Evolutionary conservation across 192 early-diverging fungal species (phyloP), one percentile per base, ranked within the genome.

Genomic region (Podila clonocystis): DNA sequence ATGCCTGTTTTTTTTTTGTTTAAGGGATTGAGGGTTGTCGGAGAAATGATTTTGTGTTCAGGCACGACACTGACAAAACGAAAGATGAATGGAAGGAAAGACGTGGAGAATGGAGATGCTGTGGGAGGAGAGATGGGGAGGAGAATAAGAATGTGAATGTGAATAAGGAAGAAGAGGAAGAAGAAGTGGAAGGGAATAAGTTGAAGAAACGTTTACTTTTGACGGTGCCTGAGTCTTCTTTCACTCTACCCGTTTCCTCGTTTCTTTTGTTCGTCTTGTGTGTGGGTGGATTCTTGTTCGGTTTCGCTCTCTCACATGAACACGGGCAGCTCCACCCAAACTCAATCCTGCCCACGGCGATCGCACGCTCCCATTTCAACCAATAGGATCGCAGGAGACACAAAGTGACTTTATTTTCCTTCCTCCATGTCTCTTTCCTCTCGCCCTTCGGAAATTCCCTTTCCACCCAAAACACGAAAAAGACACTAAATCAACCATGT

Each of bases 391-490:
- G 15, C 11, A 15, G 41, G 41, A 15, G 41, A 9, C 34, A 0
- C 13, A 45, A 12, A 45, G 41, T 45, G 41, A 45, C 41, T 45
- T 58, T 36, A 52, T 58, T 58, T 49, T 11, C 34, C 29, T 41
- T 29, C 20, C 33, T 20, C 70, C 3, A 3, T 33, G 33, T 55
- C 13, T 11, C 15, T 8, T n/a, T 28, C 31, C 11, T 5, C 11
- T 11, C 41, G 17, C 11, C 22, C 12, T 30, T 4, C 28, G 22
- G 65, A 15, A 66, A 15, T 63, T 55, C n/a, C 34, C 58, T 62
- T 34, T 66, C 26, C 62, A 59, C 38, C 17, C 20, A 45, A 48
- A 33, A 69, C 26, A 36, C 62, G 45, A 63, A 26, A n/a, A n/a
- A n/a, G n/a, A 13, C 33, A 19, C 17, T 15, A 33, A 29, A 41